phyloP scores from a whole-genome alignment of 345 rosid genomes.

The Salix udensis region DNA sequence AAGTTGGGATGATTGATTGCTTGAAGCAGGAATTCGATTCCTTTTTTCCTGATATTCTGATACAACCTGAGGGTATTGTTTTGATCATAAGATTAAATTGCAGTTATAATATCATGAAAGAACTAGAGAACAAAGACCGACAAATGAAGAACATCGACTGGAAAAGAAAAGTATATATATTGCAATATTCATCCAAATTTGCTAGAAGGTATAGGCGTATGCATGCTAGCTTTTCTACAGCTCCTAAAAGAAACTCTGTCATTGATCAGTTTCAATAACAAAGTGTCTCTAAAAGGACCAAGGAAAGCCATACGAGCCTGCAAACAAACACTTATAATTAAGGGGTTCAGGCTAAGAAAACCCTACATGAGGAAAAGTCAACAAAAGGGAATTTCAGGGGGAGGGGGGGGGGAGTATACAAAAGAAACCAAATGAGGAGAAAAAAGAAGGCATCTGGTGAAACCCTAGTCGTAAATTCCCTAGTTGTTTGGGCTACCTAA shows the following conservation, averaged over 20 bases:
- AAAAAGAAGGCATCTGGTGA: not conserved
- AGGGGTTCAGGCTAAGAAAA: not conserved
- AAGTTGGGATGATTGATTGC: conserved; percentile 94
- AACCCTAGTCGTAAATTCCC: not conserved
- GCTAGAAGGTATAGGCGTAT: not conserved
- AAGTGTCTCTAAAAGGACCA: not conserved
- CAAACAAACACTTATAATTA: not conserved
- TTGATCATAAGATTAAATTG: not conserved
- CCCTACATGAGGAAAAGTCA: not conserved
- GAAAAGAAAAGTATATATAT: not conserved
- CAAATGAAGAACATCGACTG: not conserved
- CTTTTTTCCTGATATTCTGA: conserved; percentile 60
- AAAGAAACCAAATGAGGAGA: too few relatives aligned
- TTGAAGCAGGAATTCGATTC: conserved; percentile 66
- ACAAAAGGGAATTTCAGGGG: not conserved
- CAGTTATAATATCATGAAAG: not conserved
- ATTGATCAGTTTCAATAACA: not conserved
- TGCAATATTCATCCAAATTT: not conserved
- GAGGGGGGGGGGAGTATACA: too few relatives aligned
- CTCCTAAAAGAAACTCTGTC: not conserved
- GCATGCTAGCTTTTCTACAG: not conserved
- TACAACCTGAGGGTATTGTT: conserved; percentile 52
- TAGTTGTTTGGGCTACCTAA: not conserved
- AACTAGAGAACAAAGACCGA: not conserved
- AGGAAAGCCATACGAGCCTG: not conserved